A percentile compares a stretch with the other conserved stretches of the same genome.
Evolutionary conservation across 352 stramenopile species (phyloP).

Genomic region (Hyaloperonospora brassicae): DNA sequence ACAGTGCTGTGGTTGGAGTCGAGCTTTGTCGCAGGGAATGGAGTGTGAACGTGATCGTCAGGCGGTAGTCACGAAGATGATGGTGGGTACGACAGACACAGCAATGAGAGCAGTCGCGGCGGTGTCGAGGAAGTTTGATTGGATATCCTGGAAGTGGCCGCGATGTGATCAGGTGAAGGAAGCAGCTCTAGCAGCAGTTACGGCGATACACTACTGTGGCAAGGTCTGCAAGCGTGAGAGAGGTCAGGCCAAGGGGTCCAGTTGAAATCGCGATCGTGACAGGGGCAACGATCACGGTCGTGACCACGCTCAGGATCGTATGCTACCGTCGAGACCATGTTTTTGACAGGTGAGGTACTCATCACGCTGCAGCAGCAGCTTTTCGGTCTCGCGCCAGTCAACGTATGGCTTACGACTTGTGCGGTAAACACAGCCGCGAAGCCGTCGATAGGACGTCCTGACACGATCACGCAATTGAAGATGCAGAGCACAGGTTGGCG

Average conservation of each 20-base stretch:
- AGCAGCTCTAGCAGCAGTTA: conserved; percentile 17
- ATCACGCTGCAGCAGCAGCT: conserved; percentile 26
- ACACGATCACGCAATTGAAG: conserved; percentile 31
- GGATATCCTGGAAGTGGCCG: conserved; percentile 27
- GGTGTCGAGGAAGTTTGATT: conserved; percentile 20
- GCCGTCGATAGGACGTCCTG: conserved; percentile 35
- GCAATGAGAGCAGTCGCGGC: conserved; percentile 21
- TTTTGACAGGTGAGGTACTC: conserved; percentile 18
- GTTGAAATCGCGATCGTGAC: conserved; percentile 16
- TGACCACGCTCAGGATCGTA: conserved; percentile 24
- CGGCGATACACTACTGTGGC: too few species aligned
- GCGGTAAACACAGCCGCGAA: conserved; percentile 39
- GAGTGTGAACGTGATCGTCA: conserved; percentile 26
- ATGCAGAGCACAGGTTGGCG: conserved; percentile 31
- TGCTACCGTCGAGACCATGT: conserved; percentile 21
- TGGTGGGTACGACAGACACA: conserved; percentile 14
- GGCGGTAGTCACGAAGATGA: conserved; percentile 18
- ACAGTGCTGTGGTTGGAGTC: too few species aligned
- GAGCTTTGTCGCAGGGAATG: conserved; percentile 18
- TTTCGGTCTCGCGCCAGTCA: conserved; percentile 70
- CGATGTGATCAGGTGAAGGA: conserved; percentile 26
- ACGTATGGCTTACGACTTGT: conserved; percentile 76
- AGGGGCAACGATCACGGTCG: conserved; percentile 30
- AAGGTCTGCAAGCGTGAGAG: conserved; percentile 7
- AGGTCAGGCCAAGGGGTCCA: conserved; percentile 9